phyloP scores from a whole-genome alignment of 1,139 yeast genomes.

The Candida sojae region DNA sequence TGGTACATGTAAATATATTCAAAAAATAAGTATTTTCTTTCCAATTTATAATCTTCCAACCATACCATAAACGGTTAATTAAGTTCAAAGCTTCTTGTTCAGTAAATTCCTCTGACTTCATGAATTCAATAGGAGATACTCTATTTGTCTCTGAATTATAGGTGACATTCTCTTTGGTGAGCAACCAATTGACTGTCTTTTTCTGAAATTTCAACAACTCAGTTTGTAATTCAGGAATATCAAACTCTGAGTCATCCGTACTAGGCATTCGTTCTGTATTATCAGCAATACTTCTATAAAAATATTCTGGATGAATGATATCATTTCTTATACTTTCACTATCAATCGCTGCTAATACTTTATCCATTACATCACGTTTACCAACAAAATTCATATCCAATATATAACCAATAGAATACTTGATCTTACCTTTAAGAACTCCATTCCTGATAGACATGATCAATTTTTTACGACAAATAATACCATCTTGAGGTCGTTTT shows the following conservation, averaged over 20 bases:
- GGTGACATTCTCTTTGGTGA: constrained; percentile 56
- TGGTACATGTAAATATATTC: constrained; percentile 51
- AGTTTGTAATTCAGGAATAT: constrained; percentile 52
- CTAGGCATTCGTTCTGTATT: constrained; percentile 27
- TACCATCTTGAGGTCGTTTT: constrained; percentile 6
- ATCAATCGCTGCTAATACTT: constrained; percentile 3
- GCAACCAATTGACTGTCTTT: constrained; percentile 66
- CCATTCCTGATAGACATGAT: constrained; percentile 8
- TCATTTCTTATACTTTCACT: constrained; percentile 1
- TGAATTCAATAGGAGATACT: constrained; percentile 19
- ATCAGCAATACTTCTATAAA: constrained; percentile 38
- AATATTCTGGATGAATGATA: constrained; percentile 26
- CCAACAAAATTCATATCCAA: constrained; percentile 7
- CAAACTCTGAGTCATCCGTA: constrained; percentile 22
- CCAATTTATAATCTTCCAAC: constrained; percentile 39
- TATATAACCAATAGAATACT: constrained; percentile 9
- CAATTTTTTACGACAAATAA: constrained; percentile 3
- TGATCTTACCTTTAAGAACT: constrained; percentile 8
- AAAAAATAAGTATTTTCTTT: constrained; percentile 35
- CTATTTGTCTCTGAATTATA: constrained; percentile 31
- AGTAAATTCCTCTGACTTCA: constrained; percentile 12
- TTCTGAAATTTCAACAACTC: constrained; percentile 59
- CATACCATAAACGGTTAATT: constrained; percentile 48
- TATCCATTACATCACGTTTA: constrained; percentile 6
- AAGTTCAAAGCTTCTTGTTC: constrained; percentile 1